phyloP scores from a whole-genome alignment of 2,329 filamentous ascomycete species.

The Xylariaceae sp. region DNA sequence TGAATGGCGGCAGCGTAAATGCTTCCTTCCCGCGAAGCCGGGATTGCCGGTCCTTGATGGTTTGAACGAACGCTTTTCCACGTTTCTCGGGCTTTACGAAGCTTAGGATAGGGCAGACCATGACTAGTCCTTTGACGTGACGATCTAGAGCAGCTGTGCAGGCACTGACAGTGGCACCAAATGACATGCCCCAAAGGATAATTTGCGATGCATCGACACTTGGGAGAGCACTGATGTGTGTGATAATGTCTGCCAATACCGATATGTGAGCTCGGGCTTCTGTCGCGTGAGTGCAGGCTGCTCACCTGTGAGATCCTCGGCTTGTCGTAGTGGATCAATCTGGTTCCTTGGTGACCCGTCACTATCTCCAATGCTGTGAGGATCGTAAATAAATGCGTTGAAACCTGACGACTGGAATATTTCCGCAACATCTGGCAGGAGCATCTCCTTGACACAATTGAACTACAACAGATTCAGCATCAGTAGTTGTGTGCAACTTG shows the following conservation, averaged over 20 bases:
- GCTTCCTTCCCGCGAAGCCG: constrained; percentile 22
- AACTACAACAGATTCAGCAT: too few species aligned
- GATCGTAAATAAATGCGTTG: constrained; percentile 37
- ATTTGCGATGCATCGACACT: constrained; percentile 25
- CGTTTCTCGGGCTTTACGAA: constrained; percentile 22
- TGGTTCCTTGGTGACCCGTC: constrained; percentile 33
- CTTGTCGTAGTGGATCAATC: constrained; percentile 32
- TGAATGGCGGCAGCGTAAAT: constrained; percentile 13
- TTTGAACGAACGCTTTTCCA: constrained; percentile 24
- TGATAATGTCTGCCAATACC: too few species aligned
- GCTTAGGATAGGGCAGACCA: constrained; percentile 39
- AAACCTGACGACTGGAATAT: constrained; percentile 30
- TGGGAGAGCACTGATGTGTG: too few species aligned
- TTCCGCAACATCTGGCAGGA: constrained; percentile 30
- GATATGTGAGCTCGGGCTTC: too few species aligned
- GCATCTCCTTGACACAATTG: constrained; percentile 40
- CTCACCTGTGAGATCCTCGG: too few species aligned
- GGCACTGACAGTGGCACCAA: constrained; percentile 28
- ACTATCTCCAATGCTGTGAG: constrained; percentile 34
- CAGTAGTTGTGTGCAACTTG: too few species aligned
- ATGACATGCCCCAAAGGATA: constrained; percentile 36
- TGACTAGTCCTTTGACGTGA: constrained; percentile 6
- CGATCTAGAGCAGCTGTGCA: constrained; percentile 32
- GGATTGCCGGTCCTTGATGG: constrained; percentile 27
- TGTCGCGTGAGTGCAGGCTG: too few species aligned